Conservation (phyloP, 1,284 basidiomycete species). For the Athelia sp. region DNA sequence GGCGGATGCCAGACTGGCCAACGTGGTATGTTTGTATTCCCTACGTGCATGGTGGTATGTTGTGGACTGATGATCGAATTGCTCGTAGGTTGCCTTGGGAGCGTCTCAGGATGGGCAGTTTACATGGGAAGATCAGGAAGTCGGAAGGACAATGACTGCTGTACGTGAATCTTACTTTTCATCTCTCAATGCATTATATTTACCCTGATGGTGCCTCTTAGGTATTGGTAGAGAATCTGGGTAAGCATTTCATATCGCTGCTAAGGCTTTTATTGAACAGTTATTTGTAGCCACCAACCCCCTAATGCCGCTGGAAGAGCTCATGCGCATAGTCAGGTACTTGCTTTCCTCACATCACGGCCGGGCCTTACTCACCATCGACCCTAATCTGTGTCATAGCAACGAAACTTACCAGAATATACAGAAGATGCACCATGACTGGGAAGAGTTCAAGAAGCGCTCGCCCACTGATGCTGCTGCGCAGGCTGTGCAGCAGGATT, state of each 20-base stretch:
- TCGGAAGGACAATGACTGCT: not conserved
- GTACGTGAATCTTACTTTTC: not conserved
- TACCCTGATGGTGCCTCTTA: too few relatives aligned
- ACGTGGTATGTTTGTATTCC: too few relatives aligned
- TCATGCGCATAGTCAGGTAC: not conserved
- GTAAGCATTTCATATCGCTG: too few relatives aligned
- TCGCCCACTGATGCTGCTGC: not conserved
- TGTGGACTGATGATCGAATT: too few relatives aligned
- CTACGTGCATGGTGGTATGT: too few relatives aligned
- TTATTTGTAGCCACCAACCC: not conserved
- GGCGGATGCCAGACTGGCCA: too few relatives aligned
- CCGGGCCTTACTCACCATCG: not conserved
- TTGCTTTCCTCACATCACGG: not conserved
- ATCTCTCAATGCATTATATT: too few relatives aligned
- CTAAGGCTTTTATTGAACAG: too few relatives aligned
- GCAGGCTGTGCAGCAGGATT: not conserved
- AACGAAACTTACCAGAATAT: not conserved
- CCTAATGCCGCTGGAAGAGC: not conserved
- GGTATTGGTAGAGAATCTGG: too few relatives aligned
- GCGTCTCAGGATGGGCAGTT: not conserved
- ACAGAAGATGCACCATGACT: not conserved
- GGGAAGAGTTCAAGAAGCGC: not conserved
- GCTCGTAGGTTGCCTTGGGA: not conserved
- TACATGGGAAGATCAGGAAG: not conserved
- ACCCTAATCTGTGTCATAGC: not conserved